These are phyloP conservation scores for Elaeis oleifera DNA, from an alignment of 202 grass and related monocot genomes.

Conservation along the genomic window DNA sequence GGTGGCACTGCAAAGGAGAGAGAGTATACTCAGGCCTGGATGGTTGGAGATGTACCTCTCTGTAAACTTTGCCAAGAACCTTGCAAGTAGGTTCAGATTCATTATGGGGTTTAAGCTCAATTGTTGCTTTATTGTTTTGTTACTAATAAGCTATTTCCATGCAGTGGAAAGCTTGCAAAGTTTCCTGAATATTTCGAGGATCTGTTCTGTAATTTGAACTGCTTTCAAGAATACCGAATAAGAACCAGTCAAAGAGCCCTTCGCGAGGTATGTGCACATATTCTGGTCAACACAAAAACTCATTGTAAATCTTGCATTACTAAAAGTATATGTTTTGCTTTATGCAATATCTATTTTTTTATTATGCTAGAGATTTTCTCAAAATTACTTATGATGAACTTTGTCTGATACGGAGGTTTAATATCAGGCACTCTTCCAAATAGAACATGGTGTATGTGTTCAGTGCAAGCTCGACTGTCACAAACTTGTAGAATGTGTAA, in stretches of 20 bases:
- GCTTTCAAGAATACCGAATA: slow-evolving; percentile 63
- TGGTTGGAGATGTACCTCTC: slow-evolving; percentile 54
- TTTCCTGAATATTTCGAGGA: slow-evolving; percentile 97
- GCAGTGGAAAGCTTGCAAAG: slow-evolving; percentile 76
- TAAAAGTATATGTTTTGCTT: no score
- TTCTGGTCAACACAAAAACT: background rate
- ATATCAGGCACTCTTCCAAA: slow-evolving; percentile 69
- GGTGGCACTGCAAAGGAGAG: slow-evolving; percentile 49
- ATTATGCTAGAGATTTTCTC: slow-evolving; percentile 6
- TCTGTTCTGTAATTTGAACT: slow-evolving; percentile 72
- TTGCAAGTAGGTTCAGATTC: slow-evolving; percentile 53
- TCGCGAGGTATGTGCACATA: slow-evolving; percentile 44
- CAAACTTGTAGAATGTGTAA: slow-evolving; percentile 66
- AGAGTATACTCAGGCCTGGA: slow-evolving; percentile 77
- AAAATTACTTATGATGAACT: background rate
- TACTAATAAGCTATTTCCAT: slow-evolving; percentile 9
- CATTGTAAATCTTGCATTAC: no score
- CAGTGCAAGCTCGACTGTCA: slow-evolving; percentile 81
- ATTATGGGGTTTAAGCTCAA: no score
- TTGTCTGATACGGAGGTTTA: background rate
- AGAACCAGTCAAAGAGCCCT: slow-evolving; percentile 68
- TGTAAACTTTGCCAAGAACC: slow-evolving; percentile 85
- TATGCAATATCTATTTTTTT: no score
- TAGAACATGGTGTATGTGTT: slow-evolving; percentile 67
- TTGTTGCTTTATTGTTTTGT: no score